Evolutionary conservation across 495 filamentous ascomycete genomes (phyloP).

Genomic region (Achaetomiella virescens): DNA sequence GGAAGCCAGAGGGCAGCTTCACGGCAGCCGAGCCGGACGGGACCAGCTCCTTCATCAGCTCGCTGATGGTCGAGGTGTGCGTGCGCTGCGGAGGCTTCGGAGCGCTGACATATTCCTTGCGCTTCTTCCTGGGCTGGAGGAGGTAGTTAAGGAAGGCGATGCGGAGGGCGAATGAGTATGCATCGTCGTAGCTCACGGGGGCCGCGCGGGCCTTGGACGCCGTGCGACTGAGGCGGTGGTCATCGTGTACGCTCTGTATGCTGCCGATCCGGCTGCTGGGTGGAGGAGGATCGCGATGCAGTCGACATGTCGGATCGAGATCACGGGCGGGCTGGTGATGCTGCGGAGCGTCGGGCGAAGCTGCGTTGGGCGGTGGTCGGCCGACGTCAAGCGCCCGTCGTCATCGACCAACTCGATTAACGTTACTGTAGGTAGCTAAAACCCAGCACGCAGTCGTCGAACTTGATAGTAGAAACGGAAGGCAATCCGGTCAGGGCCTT

Average conservation of each 20-base stretch:
- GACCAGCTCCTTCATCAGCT: slow-evolving; percentile 53
- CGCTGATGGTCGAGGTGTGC: slow-evolving; percentile 63
- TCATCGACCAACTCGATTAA: no score
- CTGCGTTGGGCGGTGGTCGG: background rate
- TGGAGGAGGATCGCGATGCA: slow-evolving; percentile 32
- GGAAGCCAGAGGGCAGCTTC: slow-evolving; percentile 46
- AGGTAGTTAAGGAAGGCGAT: slow-evolving; percentile 90
- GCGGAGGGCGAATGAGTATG: slow-evolving; percentile 83
- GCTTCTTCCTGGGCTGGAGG: slow-evolving; percentile 80
- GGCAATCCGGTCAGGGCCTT: no score
- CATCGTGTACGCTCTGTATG: slow-evolving; percentile 31
- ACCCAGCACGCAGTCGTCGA: no score
- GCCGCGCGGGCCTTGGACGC: slow-evolving; percentile 34
- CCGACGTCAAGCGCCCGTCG: background rate
- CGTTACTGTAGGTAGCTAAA: no score
- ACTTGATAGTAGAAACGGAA: no score
- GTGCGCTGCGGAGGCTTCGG: slow-evolving; percentile 55
- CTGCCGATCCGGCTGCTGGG: slow-evolving; percentile 40
- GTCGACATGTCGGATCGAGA: slow-evolving; percentile 37
- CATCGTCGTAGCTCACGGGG: slow-evolving; percentile 58
- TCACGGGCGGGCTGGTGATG: slow-evolving; percentile 6
- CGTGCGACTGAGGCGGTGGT: slow-evolving; percentile 30
- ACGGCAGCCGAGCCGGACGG: slow-evolving; percentile 33
- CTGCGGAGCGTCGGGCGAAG: background rate
- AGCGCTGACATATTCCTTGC: slow-evolving; percentile 71